Base-by-base conservation (phyloP, 2,329 filamentous ascomycete genomes). In the Colletotrichum siamense region DNA sequence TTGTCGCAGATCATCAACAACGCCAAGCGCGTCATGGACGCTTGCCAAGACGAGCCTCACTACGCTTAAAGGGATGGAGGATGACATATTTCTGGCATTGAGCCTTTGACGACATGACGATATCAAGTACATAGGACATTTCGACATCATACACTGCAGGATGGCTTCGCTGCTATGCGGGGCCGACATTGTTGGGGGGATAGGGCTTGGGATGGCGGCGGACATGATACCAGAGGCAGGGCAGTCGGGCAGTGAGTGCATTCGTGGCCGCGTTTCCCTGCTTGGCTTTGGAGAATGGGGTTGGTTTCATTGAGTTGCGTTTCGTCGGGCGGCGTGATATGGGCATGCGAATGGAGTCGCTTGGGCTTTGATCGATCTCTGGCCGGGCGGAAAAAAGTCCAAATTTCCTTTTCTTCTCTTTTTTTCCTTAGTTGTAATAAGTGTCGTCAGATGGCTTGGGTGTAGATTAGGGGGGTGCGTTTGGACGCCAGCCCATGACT, bases 1-100 rank as follows among this genome's bases (percentile, higher is more conserved):
- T 84, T 91, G 12, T 85, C 86, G 49, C 82, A 81, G 77, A 86
- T 91, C 83, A 86, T 87, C 32, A 79, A 77, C 30, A 79, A 82
- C 10, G 81, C 83, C 59, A 82, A 80, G 76, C 81, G 81, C n/a
- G 82, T 84, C 32, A 79, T 82, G 34, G 81, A 84, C 39, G 71
- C 67, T 6, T 77, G 74, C 71, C 71, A 68, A 26, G 62, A 69
- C n/a, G 71, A 74, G 75, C 62, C 61, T 28, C 77, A 77, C 28
- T 77, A 76, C 52, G 73, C 64, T 49, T 77, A 52, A 52, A 76
- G 73, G 36, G 69, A 61, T 15, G 55, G 26, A 49, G 7, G 22
- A 61, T 28, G 49, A 32, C 15, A 59, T 34, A 73, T 64, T 52
- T 71, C 62, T 71, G 62, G 69, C 63, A 69, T 32, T 10, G 28